phyloP scores from a whole-genome alignment of 352 stramenopile genomes.

The Pythium dissimile region DNA sequence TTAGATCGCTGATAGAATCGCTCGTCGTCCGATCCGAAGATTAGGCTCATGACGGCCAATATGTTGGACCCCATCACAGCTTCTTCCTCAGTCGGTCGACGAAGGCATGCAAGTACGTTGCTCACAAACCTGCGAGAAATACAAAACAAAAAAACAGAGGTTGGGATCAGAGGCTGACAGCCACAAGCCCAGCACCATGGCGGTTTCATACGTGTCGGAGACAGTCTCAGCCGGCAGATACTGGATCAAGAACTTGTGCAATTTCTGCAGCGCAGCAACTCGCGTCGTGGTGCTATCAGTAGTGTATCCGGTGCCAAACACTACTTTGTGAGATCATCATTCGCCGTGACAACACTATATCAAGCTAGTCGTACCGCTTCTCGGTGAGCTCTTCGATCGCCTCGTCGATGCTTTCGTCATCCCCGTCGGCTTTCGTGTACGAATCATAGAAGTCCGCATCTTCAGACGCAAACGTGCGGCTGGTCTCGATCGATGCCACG shows the following conservation, averaged over 20 bases:
- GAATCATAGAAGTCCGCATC: constrained; percentile 68
- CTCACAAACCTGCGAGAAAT: constrained; percentile 48
- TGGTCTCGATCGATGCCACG: constrained; percentile 66
- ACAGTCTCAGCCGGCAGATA: constrained; percentile 66
- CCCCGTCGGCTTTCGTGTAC: constrained; percentile 51
- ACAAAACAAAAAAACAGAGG: too few species aligned
- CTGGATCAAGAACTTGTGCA: constrained; percentile 56
- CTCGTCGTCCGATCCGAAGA: constrained; percentile 73
- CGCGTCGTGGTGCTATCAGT: constrained; percentile 74
- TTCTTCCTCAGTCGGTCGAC: constrained; percentile 70
- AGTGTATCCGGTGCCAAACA: too few species aligned
- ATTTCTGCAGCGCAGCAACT: constrained; percentile 65
- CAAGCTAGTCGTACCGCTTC: constrained; percentile 42
- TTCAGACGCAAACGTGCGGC: constrained; percentile 55
- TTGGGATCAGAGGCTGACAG: too few species aligned
- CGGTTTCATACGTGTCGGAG: constrained; percentile 80
- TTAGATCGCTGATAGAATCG: constrained; percentile 73
- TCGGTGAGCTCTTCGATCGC: constrained; percentile 76
- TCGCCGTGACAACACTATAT: too few species aligned
- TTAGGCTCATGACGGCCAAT: constrained; percentile 69
- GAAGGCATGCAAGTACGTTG: constrained; percentile 64
- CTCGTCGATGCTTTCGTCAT: constrained; percentile 69
- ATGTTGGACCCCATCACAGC: constrained; percentile 61
- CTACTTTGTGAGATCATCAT: too few species aligned
- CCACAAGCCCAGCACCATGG: too few species aligned